These are phyloP conservation scores for Jacaranda copaia DNA, from an alignment of 257 asterid genomes.

Conservation along the genomic window DNA sequence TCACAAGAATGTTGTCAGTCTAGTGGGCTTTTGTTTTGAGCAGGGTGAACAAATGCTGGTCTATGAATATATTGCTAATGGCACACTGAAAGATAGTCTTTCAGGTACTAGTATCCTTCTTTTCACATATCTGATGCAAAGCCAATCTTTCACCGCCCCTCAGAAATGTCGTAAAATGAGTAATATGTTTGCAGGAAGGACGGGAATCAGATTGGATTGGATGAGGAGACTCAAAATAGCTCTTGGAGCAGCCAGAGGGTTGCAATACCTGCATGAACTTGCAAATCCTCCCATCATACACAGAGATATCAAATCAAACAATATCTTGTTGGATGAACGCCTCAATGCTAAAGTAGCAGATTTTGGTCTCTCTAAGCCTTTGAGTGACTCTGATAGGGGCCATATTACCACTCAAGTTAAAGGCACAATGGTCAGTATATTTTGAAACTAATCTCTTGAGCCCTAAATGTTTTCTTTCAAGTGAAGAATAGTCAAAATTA, in stretches of 20 bases:
- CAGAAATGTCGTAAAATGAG: not conserved
- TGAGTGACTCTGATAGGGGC: constrained; percentile 62
- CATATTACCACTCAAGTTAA: constrained; percentile 94
- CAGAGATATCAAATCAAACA: constrained; percentile 80
- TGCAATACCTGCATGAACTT: constrained; percentile 87
- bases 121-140: not conserved
- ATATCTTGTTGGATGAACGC: constrained; percentile 73
- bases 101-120: constrained; percentile 59
- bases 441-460: not conserved
- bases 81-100: constrained; percentile 80
- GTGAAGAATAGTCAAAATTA: too few relatives aligned
- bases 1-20: constrained; percentile 87
- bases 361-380: constrained; percentile 82
- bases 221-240: constrained; percentile 78
- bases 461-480: too few relatives aligned
- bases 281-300: constrained; percentile 94
- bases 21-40: constrained; percentile 80
- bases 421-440: constrained; percentile 84
- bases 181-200: constrained; percentile 56
- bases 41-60: constrained; percentile 86
- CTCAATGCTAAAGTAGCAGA: constrained; percentile 91
- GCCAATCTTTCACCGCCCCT: not conserved
- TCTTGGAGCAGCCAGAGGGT: constrained; percentile 84
- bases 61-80: constrained; percentile 76
- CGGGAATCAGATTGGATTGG: constrained; percentile 90